Base-by-base conservation (phyloP, 1,284 basidiomycete genomes). In the Inonotus hispidus region DNA sequence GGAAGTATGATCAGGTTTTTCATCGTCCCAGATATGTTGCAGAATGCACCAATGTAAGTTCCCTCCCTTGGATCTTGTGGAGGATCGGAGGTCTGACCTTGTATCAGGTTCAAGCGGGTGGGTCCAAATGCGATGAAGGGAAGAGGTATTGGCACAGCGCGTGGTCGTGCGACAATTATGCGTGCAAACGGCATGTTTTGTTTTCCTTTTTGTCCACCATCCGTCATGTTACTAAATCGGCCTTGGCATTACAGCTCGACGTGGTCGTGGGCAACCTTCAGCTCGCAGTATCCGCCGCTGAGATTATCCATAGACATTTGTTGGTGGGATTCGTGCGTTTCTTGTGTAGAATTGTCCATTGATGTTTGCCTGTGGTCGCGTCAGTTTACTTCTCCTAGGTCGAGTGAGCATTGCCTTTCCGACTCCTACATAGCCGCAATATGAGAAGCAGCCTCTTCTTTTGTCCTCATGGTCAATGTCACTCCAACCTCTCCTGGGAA, bases 121-220 rank as follows among this genome's bases (percentile, higher is more conserved):
- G 95, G 96, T 53, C 94, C 95, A 16, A 98, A 98, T 72, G 95
- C 95, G 43, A 98, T 99, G 95, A 91, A 92, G 70, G 97, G 97
- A 70, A 84, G 96, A 67, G 97, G 97, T 87, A 99, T 99, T 72
- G 97, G 97, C 72, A 97, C 95, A 69, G 94, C 94, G 60, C 90
- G 93, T 83, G 93, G 93, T 73, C 87, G 94, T 73, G 94, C 94
- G 38, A 96, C 94, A n/a, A 95, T 96, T 68, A 93, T 95, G 89
- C 81, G 93, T 74, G 94, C 62, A 49, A 63, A 63, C 37, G 63
- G 71, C 71, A 55, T 11, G 47, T 49, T 47, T 16, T 49, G 90
- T 90, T 66, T 68, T 83, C 78, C 60, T 47, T 67, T 39, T 59
- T 65, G 52, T 39, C 25, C 57, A 63, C 38, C 63, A 41, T 65